Evolutionary conservation across 345 rosid species (phyloP).

Genomic region (Triadica sebifera): DNA sequence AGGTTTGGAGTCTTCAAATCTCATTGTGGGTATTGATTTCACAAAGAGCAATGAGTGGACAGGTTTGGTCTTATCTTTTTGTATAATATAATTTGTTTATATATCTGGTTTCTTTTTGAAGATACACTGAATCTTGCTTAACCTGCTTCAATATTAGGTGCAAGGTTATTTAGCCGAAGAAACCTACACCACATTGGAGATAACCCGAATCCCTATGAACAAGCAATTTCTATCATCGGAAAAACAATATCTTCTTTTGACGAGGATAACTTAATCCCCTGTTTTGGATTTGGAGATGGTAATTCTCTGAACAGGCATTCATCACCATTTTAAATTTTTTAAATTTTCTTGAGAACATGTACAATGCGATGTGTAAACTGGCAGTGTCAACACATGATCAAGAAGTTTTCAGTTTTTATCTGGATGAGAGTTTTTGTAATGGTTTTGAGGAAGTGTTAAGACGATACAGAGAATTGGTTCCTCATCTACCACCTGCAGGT

Average conservation of each 20-base stretch:
- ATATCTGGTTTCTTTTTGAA: not conserved
- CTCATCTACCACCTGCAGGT: conserved; percentile 85
- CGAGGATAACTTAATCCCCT: conserved; percentile 79
- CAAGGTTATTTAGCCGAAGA: conserved; percentile 52
- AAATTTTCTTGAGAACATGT: not conserved
- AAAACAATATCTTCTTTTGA: conserved; percentile 66
- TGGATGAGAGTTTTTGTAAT: conserved; percentile 53
- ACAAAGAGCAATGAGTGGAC: conserved; percentile 98
- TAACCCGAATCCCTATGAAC: conserved; percentile 64
- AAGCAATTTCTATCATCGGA: conserved; percentile 74
- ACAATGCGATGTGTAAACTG: not conserved
- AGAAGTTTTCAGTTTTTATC: conserved; percentile 81
- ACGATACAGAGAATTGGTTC: conserved; percentile 70
- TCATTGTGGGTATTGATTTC: conserved; percentile 87
- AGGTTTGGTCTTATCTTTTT: conserved; percentile 37
- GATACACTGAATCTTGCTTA: conserved; percentile 10
- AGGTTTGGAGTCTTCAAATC: conserved; percentile 88
- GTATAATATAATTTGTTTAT: too few species aligned
- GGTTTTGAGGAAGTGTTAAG: conserved; percentile 87
- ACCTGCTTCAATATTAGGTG: conserved; percentile 42
- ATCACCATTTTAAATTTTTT: not conserved
- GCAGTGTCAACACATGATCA: conserved; percentile 81
- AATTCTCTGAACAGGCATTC: conserved; percentile 12
- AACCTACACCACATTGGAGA: conserved; percentile 67
- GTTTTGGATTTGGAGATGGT: conserved; percentile 82